Evolutionary conservation across 805 yeast genomes (phyloP), one percentile per base, ranked within the genome.

Genomic region (Candida tammaniensis): DNA sequence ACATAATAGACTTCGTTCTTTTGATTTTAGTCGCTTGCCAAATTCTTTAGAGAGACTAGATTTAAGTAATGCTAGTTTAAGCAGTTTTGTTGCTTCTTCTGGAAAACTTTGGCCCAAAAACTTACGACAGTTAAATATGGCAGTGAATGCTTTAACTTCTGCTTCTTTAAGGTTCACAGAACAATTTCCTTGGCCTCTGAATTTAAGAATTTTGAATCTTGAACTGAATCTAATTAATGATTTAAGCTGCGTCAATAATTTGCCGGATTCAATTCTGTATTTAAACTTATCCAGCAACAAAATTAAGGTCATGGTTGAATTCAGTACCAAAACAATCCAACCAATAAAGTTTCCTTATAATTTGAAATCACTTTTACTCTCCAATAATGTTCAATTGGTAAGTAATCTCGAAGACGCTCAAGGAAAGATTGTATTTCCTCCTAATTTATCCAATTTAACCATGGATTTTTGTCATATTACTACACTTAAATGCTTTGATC

Each of bases 41-140:
- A 42, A 39, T 13, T 48, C 60, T 0, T 35, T 62, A 20, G 57
- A 55, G 28, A 54, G 54, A 3, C 39, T 62, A 17, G 67, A 61
- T 31, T 39, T 62, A 12, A 52, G 58, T 12, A 39, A 42, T 39
- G 61, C 57, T 33, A 32, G 34, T 18, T 47, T 56, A 4, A 12
- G 18, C 13, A n/a, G 9, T 4, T 33, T 40, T 58, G 53, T 33
- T 30, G 11, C 17, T 7, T 3, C 16, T 10, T 7, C 10, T 4
- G 16, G 8, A 14, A 16, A 17, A 14, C 3, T 18, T 11, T 33
- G 37, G 37, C 32, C 37, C 2, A 5, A 6, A 3, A 17, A 22
- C 14, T 33, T 33, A 16, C n/a, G n/a, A n/a, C n/a, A n/a, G n/a
- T n/a, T n/a, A n/a, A n/a, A n/a, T n/a, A n/a, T n/a, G n/a, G n/a